These are phyloP conservation scores for Capsicum rhomboideum DNA, from an alignment of 257 asterid genomes.

Conservation along the genomic window DNA sequence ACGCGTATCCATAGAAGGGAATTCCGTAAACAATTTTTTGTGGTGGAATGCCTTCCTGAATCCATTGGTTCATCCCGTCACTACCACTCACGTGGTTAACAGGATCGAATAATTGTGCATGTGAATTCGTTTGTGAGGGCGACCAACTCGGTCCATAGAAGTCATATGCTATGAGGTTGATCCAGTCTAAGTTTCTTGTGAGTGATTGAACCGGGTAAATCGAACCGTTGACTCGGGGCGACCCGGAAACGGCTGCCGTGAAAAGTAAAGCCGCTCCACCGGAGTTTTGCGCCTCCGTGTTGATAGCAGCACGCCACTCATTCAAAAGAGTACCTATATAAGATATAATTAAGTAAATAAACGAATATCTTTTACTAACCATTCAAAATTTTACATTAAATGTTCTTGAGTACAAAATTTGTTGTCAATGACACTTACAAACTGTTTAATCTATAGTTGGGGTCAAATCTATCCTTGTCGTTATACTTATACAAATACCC, in stretches of 20 bases:
- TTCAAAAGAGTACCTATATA: constrained; percentile 6
- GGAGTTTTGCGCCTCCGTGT: constrained; percentile 15
- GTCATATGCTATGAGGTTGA: background rate
- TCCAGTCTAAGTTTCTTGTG: background rate
- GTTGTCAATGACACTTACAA: too few species aligned
- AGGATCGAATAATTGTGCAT: background rate
- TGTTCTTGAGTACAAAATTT: too few species aligned
- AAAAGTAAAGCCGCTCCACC: background rate
- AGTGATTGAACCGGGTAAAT: background rate
- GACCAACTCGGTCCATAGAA: background rate
- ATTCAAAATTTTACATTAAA: background rate
- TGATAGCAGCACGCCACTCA: constrained; percentile 37
- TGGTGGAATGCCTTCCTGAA: background rate
- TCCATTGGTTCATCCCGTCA: background rate
- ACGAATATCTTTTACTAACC: background rate
- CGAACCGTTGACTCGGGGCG: background rate
- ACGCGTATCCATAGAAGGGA: background rate
- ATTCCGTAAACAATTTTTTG: background rate
- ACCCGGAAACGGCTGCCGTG: background rate
- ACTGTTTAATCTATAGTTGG: too few species aligned
- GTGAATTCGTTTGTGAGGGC: background rate
- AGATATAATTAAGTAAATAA: background rate
- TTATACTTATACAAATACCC: too few species aligned
- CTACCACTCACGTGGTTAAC: background rate
- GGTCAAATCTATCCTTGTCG: too few species aligned